Conservation (phyloP, 495 filamentous ascomycete genomes). For the Aspergillus heteromorphus region DNA sequence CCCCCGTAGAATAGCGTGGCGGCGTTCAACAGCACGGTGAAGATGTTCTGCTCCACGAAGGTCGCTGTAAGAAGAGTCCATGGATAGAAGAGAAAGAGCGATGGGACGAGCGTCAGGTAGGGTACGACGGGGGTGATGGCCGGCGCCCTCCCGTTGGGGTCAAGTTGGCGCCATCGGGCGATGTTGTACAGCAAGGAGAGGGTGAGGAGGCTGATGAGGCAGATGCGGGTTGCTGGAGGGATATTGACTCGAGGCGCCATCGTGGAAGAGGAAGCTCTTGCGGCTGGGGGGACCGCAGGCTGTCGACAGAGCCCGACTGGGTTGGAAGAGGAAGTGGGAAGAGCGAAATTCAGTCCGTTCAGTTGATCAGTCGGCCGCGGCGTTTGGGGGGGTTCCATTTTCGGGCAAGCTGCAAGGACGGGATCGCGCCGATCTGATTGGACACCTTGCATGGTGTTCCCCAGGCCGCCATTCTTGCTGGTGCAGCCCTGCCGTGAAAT, state of each 20-base stretch:
- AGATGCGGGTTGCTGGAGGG: conserved; percentile 80
- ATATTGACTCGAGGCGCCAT: conserved; percentile 88
- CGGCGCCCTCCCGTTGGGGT: conserved; percentile 45
- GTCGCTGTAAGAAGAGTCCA: conserved; percentile 88
- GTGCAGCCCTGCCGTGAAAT: not conserved
- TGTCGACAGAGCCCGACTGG: conserved; percentile 14
- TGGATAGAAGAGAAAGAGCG: conserved; percentile 75
- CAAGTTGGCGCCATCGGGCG: conserved; percentile 55
- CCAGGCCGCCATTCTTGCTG: not conserved
- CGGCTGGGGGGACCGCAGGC: conserved; percentile 30
- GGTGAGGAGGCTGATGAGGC: conserved; percentile 65
- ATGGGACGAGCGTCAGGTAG: conserved; percentile 82
- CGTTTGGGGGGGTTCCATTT: not conserved
- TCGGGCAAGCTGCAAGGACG: conserved; percentile 1
- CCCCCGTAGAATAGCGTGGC: conserved; percentile 88
- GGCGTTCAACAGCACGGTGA: conserved; percentile 75
- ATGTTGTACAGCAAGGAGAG: conserved; percentile 79
- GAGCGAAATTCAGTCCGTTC: not conserved
- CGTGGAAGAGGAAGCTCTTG: conserved; percentile 21
- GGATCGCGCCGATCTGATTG: conserved; percentile 12
- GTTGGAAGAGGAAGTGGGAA: conserved; percentile 7
- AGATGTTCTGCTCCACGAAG: conserved; percentile 88
- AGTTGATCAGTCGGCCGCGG: conserved; percentile 1
- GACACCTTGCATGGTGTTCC: not conserved
- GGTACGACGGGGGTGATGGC: conserved; percentile 60